Conservation (phyloP, 768 basidiomycete genomes). For the Phanerochaete carnosa region DNA sequence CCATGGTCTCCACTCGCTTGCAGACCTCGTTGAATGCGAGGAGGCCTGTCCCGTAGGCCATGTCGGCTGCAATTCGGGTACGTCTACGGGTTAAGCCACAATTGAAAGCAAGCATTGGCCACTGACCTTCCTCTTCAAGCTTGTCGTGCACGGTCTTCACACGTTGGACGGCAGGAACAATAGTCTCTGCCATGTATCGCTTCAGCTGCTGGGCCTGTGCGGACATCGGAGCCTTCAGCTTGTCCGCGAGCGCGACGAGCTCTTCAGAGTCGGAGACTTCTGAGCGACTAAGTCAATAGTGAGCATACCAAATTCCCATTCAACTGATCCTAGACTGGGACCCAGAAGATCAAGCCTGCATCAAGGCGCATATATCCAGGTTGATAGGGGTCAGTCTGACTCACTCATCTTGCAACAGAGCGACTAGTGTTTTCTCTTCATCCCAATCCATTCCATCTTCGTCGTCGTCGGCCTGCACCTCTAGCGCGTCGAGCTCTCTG, state of each 20-base stretch:
- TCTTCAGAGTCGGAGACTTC: slow-evolving; percentile 12
- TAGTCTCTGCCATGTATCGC: slow-evolving; percentile 29
- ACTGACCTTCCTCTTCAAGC: slow-evolving; percentile 30
- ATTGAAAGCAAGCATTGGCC: not conserved
- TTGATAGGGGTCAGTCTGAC: slow-evolving; percentile 4
- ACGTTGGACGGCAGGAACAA: slow-evolving; percentile 33
- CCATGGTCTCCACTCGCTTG: slow-evolving; percentile 46
- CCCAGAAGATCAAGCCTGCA: not conserved
- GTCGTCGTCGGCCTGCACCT: not conserved
- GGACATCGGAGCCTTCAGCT: slow-evolving; percentile 25
- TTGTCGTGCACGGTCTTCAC: slow-evolving; percentile 34
- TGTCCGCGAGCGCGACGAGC: slow-evolving; percentile 21
- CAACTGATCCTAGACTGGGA: not conserved
- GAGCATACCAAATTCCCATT: not conserved
- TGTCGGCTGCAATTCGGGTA: slow-evolving; percentile 19
- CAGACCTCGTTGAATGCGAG: slow-evolving; percentile 53
- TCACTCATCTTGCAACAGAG: slow-evolving; percentile 26
- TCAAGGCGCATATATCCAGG: slow-evolving; percentile 8
- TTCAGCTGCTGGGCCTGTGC: slow-evolving; percentile 22
- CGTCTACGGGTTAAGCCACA: not conserved
- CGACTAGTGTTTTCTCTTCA: slow-evolving; percentile 29
- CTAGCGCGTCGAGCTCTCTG: not conserved
- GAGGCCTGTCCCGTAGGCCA: slow-evolving; percentile 36
- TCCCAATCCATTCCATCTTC: slow-evolving; percentile 26
- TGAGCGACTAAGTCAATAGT: not conserved